Base-by-base conservation (phyloP, 148 eudicot species). In the Persicaria tinctoria region DNA sequence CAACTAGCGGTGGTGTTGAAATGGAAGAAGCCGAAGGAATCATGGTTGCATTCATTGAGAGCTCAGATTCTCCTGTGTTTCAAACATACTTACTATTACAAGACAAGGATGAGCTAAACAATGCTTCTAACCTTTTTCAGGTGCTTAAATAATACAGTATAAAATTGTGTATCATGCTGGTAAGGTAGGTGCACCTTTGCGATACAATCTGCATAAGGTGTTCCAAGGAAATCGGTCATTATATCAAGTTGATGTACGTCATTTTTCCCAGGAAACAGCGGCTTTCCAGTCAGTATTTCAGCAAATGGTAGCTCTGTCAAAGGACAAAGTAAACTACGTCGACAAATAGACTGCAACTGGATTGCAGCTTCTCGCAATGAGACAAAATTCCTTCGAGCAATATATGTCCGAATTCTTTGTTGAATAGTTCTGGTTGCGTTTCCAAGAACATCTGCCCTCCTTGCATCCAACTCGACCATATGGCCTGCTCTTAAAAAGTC, bases 231-330 rank as follows among this genome's bases (percentile, higher is more conserved):
- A 76, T 76, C 73, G 53, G 78, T 76, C 78, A 76, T 76, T 16
- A 76, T 70, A 53, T 76, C 78, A 16, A 76, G 62, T 12, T 76
- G 78, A 51, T 76, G 78, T 60, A 51, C 78, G 16, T 68, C 78
- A 76, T 76, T 76, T 55, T 76, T 76, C 49, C 78, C 78, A 68
- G 78, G 78, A 68, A 76, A 76, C 49, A 76, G 50, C 7, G 79
- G 79, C 54, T 54, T 76, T 51, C 68, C 23, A 17, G 74, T 69
- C 45, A 76, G 54, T 45, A 69, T 44, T 69, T 76, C 79, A 51
- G 79, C 79, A 76, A 70, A 76, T 70, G n/a, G n/a, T n/a, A n/a
- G n/a, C n/a, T n/a, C n/a, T n/a, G n/a, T n/a, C n/a, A n/a, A n/a
- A n/a, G n/a, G n/a, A n/a, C n/a, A n/a, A n/a, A n/a, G n/a, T n/a